Base-by-base conservation (phyloP, 441 rosid genomes). In the Cnidoscolus chayamansa region DNA sequence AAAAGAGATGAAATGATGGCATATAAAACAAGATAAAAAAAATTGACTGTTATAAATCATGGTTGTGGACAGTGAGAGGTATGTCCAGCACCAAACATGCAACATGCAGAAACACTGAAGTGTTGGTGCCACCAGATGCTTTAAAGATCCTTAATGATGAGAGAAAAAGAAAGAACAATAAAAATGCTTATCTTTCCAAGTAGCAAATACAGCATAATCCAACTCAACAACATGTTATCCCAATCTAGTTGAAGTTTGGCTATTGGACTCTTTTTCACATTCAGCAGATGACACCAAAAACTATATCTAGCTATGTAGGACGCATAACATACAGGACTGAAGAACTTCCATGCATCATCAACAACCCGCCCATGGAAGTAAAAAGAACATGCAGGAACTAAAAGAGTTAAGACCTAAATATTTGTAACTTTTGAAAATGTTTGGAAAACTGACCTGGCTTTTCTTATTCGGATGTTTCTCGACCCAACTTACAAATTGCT, bases 381-480 rank as follows among this genome's bases (percentile, higher is more conserved):
- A 16, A 53, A 53, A 11, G 16, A 6, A 61, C 2, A 30, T 13
- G 0, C 8, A 16, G 3, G 17, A 7, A 53, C 45, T 55, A 10
- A n/a, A 45, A 58, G 9, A 16, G 3, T 25, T 47, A 10, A 30
- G 55, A 77, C 48, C 62, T 37, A 45, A 53, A 10, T 4, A 20
- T 59, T 8, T 12, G 31, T 7, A 71, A 45, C 67, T 10, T 25
- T 25, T 17, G 58, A 67, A 67, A 58, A 32, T 4, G 31, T 53
- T 13, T 53, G 25, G 47, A 35, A 48, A 50, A 67, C 62, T 25
- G 15, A 90, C 98, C 94, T 92, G 97, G 79, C 90, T 90, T 84
- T 90, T 94, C 86, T 92, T 92, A 85, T 92, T 94, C 0, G 97
- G 97, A 54, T 92, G 98, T 80, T 90, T 94, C 83, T 90, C 97